Percentiles rank a stretch among this genome's conserved stretches.
These are phyloP conservation scores for Inga leiocalycina DNA, from an alignment of 306 rosid species.

Conservation along the genomic window DNA sequence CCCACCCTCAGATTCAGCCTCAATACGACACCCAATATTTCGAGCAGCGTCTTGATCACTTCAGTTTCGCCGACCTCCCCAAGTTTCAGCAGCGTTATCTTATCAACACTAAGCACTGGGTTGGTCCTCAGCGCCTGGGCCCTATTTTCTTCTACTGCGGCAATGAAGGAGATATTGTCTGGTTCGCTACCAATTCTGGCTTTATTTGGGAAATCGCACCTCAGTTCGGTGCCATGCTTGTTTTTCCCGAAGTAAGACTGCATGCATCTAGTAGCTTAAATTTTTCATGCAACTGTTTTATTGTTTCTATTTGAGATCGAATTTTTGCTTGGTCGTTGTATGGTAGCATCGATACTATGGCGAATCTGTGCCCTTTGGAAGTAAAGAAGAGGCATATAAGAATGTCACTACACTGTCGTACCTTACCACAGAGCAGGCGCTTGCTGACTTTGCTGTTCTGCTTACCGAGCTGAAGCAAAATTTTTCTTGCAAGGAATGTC, in stretches of 20 bases:
- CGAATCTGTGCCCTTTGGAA: slow-evolving; percentile 72
- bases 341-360: slow-evolving; percentile 85
- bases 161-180: slow-evolving; percentile 85
- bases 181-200: slow-evolving; percentile 87
- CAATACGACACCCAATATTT: slow-evolving; percentile 67
- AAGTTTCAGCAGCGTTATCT: slow-evolving; percentile 78
- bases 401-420: slow-evolving; percentile 63
- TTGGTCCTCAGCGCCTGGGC: slow-evolving; percentile 48
- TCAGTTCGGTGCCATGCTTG: slow-evolving; percentile 75
- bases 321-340: background rate
- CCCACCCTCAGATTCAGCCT: background rate
- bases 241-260: slow-evolving; percentile 73
- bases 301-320: background rate
- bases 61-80: slow-evolving; percentile 64
- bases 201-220: slow-evolving; percentile 91
- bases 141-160: slow-evolving; percentile 92
- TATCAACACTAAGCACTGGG: slow-evolving; percentile 74
- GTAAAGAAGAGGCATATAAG: slow-evolving; percentile 64
- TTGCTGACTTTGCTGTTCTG: slow-evolving; percentile 76
- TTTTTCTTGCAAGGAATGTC: slow-evolving; percentile 58
- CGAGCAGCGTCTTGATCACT: slow-evolving; percentile 80
- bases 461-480: slow-evolving; percentile 62
- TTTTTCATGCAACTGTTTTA: background rate
- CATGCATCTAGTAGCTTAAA: background rate
- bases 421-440: slow-evolving; percentile 80